Percentiles rank a stretch among this genome's conserved stretches.
Evolutionary conservation across 2,329 filamentous ascomycete species (phyloP).

Genomic region (Clarireedia hainanense): DNA sequence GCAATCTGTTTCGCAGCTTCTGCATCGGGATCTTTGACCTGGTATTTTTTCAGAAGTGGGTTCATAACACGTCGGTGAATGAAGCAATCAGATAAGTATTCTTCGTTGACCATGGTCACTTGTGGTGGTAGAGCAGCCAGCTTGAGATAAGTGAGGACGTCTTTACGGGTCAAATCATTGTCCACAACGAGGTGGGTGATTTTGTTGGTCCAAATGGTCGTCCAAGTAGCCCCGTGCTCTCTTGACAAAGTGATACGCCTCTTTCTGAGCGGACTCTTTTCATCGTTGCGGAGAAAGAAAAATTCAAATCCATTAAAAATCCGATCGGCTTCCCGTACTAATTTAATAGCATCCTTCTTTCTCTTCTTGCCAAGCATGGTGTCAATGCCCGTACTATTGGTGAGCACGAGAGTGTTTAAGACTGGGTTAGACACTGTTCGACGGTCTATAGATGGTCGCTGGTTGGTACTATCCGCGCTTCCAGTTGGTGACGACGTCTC

Average conservation of each 20-base stretch:
- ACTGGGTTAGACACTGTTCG: conserved; percentile 21
- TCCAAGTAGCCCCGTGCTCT: conserved; percentile 69
- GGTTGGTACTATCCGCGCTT: background rate
- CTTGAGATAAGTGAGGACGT: conserved; percentile 51
- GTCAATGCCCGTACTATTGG: conserved; percentile 22
- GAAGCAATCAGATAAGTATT: conserved; percentile 63
- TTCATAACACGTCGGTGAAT: conserved; percentile 50
- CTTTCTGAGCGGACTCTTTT: conserved; percentile 58
- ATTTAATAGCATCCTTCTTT: conserved; percentile 28
- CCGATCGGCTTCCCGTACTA: conserved; percentile 43
- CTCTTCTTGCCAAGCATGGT: conserved; percentile 21
- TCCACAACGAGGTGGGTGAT: conserved; percentile 81
- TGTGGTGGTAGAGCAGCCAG: conserved; percentile 27
- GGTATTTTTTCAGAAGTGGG: conserved; percentile 50
- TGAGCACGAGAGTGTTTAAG: conserved; percentile 18
- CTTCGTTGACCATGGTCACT: conserved; percentile 57
- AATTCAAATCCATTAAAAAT: conserved; percentile 56
- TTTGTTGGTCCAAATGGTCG: conserved; percentile 41
- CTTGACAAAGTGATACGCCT: conserved; percentile 67
- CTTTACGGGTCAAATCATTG: conserved; percentile 52
- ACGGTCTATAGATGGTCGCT: conserved; percentile 11
- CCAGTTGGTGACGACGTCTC: conserved; percentile 2
- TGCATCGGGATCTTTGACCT: conserved; percentile 30
- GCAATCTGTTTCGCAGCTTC: background rate
- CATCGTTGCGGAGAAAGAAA: conserved; percentile 76